These are phyloP conservation scores for Silene conica DNA, from an alignment of 148 eudicot genomes.

Conservation along the genomic window DNA sequence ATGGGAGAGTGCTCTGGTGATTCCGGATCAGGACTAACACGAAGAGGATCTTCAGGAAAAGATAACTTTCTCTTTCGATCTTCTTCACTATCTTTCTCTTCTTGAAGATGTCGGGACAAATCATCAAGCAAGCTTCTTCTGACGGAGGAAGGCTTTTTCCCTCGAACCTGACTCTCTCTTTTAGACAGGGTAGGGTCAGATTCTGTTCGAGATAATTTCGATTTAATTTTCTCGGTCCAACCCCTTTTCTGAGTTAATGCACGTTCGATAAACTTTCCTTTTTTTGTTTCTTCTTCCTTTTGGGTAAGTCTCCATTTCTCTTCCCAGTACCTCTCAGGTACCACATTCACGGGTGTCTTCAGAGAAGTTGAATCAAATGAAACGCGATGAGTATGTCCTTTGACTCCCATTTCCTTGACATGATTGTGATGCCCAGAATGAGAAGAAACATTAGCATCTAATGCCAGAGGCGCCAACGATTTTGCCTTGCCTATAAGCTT, in stretches of 20 bases:
- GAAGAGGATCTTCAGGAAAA: constrained; percentile 26
- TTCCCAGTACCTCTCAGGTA: constrained; percentile 97
- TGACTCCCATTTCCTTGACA: constrained; percentile 33
- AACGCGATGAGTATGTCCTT: constrained; percentile 60
- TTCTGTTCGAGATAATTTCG: constrained; percentile 53
- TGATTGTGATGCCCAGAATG: constrained; percentile 30
- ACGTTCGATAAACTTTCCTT: constrained; percentile 32
- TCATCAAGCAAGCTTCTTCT: constrained; percentile 72
- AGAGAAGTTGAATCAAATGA: constrained; percentile 53
- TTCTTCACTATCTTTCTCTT: constrained; percentile 43
- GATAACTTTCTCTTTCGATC: constrained; percentile 19
- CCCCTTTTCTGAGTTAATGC: constrained; percentile 43
- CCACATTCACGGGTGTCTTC: constrained; percentile 38
- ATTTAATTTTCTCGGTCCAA: constrained; percentile 79
- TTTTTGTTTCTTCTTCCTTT: constrained; percentile 58
- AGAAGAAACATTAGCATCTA: constrained; percentile 51
- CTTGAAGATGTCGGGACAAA: constrained; percentile 59
- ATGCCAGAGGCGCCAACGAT: constrained; percentile 63
- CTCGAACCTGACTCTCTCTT: constrained; percentile 33
- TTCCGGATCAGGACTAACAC: constrained; percentile 24
- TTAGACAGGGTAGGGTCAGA: constrained; percentile 59
- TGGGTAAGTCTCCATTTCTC: constrained; percentile 87
- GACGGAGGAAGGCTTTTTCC: constrained; percentile 35
- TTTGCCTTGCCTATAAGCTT: constrained; percentile 67
- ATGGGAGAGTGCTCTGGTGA: constrained; percentile 45